phyloP scores from a whole-genome alignment of 1,284 basidiomycete species.

The Cryptococcus sp. region DNA sequence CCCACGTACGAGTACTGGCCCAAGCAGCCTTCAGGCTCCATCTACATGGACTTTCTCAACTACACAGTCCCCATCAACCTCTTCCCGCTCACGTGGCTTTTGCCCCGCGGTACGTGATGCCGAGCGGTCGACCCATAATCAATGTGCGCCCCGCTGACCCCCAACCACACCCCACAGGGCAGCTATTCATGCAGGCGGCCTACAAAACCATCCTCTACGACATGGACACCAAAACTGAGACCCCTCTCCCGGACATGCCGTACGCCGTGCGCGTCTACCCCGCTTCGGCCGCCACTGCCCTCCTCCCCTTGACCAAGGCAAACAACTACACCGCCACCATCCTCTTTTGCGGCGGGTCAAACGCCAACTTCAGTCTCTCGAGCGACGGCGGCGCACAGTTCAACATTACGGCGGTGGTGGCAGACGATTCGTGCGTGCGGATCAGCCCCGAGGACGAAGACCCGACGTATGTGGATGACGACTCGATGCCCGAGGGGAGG shows the following conservation, averaged over 20 bases:
- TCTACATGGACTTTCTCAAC: slow-evolving; percentile 73
- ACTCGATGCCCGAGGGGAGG: slow-evolving; percentile 65
- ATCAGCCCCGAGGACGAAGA: slow-evolving; percentile 73
- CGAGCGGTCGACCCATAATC: not conserved
- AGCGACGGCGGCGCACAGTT: slow-evolving; percentile 43
- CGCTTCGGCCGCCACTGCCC: slow-evolving; percentile 80
- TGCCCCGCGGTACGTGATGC: slow-evolving; percentile 67
- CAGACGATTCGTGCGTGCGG: slow-evolving; percentile 51
- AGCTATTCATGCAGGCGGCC: slow-evolving; percentile 67
- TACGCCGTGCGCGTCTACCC: slow-evolving; percentile 81
- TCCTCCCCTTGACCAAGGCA: slow-evolving; percentile 83
- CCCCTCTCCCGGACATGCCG: slow-evolving; percentile 48
- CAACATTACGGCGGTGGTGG: slow-evolving; percentile 46
- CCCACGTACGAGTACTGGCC: slow-evolving; percentile 74
- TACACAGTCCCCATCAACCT: slow-evolving; percentile 86
- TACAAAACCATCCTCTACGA: slow-evolving; percentile 48
- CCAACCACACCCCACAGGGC: slow-evolving; percentile 21
- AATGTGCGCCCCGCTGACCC: slow-evolving; percentile 2
- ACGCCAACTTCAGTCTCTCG: slow-evolving; percentile 50
- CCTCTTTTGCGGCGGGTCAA: slow-evolving; percentile 81
- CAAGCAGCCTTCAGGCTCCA: slow-evolving; percentile 54
- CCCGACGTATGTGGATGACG: slow-evolving; percentile 62
- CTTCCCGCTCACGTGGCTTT: slow-evolving; percentile 77
- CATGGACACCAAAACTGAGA: slow-evolving; percentile 35
- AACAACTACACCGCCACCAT: slow-evolving; percentile 85